Percentiles rank a stretch among this genome's conserved stretches.
These are phyloP conservation scores for Xylariaceae sp. DNA, from an alignment of 2,329 filamentous ascomycete species.

Conservation along the genomic window DNA sequence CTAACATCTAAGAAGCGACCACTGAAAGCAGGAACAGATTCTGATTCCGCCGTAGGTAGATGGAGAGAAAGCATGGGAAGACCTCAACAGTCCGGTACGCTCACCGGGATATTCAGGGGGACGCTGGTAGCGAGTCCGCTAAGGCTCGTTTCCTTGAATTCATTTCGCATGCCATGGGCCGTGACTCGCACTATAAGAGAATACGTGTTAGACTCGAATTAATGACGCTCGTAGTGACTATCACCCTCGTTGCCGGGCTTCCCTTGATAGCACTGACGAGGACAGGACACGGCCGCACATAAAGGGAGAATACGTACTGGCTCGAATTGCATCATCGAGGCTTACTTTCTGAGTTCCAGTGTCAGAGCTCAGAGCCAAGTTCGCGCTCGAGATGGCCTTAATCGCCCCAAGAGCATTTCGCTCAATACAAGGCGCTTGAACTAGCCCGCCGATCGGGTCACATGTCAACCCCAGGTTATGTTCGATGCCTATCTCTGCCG, in stretches of 20 bases:
- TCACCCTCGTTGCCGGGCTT: background rate
- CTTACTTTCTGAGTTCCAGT: slow-evolving; percentile 45
- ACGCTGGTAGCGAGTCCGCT: slow-evolving; percentile 49
- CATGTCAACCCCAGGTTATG: slow-evolving; percentile 50
- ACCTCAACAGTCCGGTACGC: slow-evolving; percentile 46
- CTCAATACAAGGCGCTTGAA: slow-evolving; percentile 50
- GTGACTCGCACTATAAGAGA: slow-evolving; percentile 39
- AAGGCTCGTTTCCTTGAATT: slow-evolving; percentile 51
- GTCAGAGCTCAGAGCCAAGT: slow-evolving; percentile 44
- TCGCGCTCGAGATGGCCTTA: slow-evolving; percentile 49
- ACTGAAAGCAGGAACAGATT: background rate
- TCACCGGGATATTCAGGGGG: slow-evolving; percentile 47
- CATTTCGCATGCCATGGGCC: slow-evolving; percentile 49
- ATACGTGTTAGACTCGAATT: background rate
- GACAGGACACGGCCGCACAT: background rate
- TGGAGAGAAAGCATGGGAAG: background rate
- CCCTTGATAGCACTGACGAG: background rate
- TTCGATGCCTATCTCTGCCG: slow-evolving; percentile 50
- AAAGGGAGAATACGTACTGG: slow-evolving; percentile 27
- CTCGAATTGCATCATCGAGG: slow-evolving; percentile 48
- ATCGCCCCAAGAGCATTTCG: slow-evolving; percentile 48
- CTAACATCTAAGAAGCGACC: background rate
- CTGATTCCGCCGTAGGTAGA: background rate
- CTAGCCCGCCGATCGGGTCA: slow-evolving; percentile 48
- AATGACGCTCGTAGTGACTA: background rate